phyloP scores from a whole-genome alignment of 345 rosid species.

The Eucalyptus pauciflora region DNA sequence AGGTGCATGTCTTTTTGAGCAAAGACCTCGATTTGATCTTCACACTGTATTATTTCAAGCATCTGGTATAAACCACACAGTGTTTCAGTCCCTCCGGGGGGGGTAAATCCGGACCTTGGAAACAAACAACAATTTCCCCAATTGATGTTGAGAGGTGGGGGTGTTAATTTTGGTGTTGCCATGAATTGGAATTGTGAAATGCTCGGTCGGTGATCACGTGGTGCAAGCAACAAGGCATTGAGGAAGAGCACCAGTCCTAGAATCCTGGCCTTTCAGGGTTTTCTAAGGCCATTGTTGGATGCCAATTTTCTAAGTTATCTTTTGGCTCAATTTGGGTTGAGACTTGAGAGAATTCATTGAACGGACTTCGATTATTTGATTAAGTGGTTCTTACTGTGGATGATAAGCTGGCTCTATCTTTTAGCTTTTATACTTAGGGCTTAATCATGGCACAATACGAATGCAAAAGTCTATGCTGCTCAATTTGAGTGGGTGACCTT shows the following conservation, averaged over 20 bases:
- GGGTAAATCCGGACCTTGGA: background rate
- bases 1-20: background rate
- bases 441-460: background rate
- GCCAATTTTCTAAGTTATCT: background rate
- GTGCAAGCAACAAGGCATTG: background rate
- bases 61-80: background rate
- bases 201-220: background rate
- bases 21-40: background rate
- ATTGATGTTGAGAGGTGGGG: background rate
- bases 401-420: background rate
- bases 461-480: background rate
- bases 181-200: background rate
- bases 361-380: background rate
- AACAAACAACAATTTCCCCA: background rate
- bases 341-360: background rate
- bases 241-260: background rate
- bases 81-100: background rate
- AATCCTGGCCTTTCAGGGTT: background rate
- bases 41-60: background rate
- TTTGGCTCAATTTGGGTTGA: background rate
- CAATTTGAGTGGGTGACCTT: background rate
- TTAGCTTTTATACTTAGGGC: background rate
- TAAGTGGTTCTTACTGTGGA: background rate
- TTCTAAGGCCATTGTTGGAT: background rate
- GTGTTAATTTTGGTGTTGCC: background rate